These are phyloP conservation scores for Butyriboletus loyo DNA, from an alignment of 768 basidiomycete species.

Conservation along the genomic window DNA sequence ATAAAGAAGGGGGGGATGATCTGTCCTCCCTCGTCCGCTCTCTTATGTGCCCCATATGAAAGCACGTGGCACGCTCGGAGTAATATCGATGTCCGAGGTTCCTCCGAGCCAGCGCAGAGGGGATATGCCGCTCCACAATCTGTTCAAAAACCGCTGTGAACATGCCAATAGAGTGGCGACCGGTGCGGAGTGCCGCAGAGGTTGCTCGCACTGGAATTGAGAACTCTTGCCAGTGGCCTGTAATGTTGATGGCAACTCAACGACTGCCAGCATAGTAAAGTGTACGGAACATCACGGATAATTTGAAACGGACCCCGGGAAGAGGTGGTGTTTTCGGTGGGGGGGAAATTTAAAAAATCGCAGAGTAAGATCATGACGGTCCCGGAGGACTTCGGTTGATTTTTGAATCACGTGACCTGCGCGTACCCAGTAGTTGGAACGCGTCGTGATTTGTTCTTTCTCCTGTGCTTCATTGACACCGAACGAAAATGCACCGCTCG, in stretches of 20 bases:
- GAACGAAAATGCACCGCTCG: conserved; percentile 12
- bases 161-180: neutral
- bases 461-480: neutral
- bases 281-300: neutral
- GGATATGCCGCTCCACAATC: neutral
- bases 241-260: neutral
- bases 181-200: neutral
- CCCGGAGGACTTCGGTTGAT: too few relatives aligned
- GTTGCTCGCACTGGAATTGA: neutral
- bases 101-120: conserved; percentile 1
- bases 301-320: neutral
- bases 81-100: conserved; percentile 9
- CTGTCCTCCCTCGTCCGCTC: neutral
- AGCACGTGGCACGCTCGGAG: conserved; percentile 19
- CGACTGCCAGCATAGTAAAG: neutral
- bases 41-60: conserved; percentile 4
- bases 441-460: neutral
- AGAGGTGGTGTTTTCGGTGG: neutral
- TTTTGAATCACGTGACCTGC: conserved; percentile 26
- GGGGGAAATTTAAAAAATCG: neutral
- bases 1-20: neutral
- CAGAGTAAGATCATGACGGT: too few relatives aligned
- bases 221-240: too few relatives aligned
- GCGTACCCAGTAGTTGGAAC: neutral
- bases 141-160: neutral